These are phyloP conservation scores for Chionographis japonica DNA, from an alignment of 106 monocot genomes.

Conservation along the genomic window DNA sequence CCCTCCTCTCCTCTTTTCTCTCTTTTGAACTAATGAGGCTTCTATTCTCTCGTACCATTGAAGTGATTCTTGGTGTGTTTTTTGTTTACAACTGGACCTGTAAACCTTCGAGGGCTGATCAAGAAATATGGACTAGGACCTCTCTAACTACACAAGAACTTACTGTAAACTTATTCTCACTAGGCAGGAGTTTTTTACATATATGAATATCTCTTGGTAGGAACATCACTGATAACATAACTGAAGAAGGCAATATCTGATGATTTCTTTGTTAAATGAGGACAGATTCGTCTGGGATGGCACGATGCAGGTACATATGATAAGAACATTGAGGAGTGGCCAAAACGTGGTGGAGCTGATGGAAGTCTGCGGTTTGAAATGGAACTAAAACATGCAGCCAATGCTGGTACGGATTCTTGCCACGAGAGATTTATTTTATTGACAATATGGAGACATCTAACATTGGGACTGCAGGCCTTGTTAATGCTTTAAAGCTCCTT, in stretches of 20 bases:
- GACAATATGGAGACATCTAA: not conserved
- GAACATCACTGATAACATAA: not conserved
- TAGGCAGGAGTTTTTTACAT: too few species aligned
- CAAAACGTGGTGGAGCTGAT: conserved; percentile 89
- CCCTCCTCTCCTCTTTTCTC: too few species aligned
- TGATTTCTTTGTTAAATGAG: not conserved
- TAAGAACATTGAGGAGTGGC: conserved; percentile 91
- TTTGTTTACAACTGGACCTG: too few species aligned
- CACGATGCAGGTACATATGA: conserved; percentile 98
- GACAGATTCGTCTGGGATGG: conserved; percentile 91
- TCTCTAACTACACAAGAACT: too few species aligned
- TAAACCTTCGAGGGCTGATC: too few species aligned
- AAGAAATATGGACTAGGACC: too few species aligned
- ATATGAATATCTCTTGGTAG: too few species aligned
- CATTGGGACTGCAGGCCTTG: conserved; percentile 53
- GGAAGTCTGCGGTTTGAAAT: conserved; percentile 89
- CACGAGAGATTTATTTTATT: not conserved
- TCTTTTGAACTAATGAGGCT: too few species aligned
- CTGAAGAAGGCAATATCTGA: not conserved
- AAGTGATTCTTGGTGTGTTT: too few species aligned
- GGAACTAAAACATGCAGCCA: conserved; percentile 88
- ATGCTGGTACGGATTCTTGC: conserved; percentile 58
- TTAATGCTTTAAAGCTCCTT: conserved; percentile 92
- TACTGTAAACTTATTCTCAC: not conserved
- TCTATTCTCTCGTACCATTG: too few species aligned